phyloP scores from a whole-genome alignment of 257 asterid genomes.

The Ilex aquifolium region DNA sequence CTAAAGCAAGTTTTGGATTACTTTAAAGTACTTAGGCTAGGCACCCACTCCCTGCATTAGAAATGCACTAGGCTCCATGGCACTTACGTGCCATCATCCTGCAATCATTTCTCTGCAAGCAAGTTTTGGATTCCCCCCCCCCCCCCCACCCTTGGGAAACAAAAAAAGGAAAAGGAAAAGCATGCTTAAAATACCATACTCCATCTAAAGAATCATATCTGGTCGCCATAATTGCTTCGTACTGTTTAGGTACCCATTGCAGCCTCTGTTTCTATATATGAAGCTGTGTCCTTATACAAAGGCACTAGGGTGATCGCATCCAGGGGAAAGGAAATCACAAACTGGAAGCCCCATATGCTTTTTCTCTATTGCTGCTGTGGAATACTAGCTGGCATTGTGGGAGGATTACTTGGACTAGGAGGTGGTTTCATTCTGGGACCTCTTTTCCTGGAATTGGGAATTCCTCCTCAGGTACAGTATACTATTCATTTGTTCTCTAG shows the following conservation, averaged over 20 bases:
- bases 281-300: conserved; percentile 22
- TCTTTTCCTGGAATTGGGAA: conserved; percentile 31
- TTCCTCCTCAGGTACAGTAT: conserved; percentile 31
- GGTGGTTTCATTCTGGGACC: conserved; percentile 39
- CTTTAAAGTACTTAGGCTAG: no score
- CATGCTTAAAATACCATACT: no score
- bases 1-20: no score
- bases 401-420: conserved; percentile 35
- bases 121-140: no score
- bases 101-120: no score
- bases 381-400: conserved; percentile 31
- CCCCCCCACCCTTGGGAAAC: no score
- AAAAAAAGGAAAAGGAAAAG: no score
- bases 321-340: conserved; percentile 26
- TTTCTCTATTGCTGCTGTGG: conserved; percentile 30
- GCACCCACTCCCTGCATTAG: no score
- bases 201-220: background rate
- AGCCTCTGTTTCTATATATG: conserved; percentile 25
- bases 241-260: conserved; percentile 28
- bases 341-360: conserved; percentile 26
- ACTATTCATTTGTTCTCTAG: background rate
- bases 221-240: background rate
- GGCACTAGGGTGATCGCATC: conserved; percentile 30
- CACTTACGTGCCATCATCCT: no score
- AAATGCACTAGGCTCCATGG: no score